Evolutionary conservation across 495 filamentous ascomycete species (phyloP), one percentile per base, ranked within the genome.

Genomic region (Lasiosphaeria miniovina): DNA sequence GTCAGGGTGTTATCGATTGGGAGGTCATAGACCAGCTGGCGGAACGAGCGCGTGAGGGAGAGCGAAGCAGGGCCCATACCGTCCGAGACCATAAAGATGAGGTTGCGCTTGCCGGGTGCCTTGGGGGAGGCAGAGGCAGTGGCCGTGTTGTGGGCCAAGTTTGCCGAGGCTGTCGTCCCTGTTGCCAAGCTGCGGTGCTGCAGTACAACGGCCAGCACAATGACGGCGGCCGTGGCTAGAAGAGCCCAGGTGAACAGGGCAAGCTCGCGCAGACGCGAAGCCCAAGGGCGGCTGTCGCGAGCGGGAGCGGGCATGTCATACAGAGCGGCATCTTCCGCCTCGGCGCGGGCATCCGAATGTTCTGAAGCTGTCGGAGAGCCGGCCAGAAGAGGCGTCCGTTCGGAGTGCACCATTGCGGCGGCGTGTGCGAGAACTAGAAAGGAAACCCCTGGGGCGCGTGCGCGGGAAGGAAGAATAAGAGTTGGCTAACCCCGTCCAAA

Each of bases 31-130:
- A 80, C 76, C 48, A 78, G 73, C 71, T 98, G 94, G 35, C 85
- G 80, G 76, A 90, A 98, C 67, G 83, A 86, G 50, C 94, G 80
- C 6, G 95, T 96, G 68, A 98, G 73, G 11, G 85, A 85, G 32
- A 98, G 80, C 69, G 90, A 93, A 24, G 93, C 90, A 3, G 94
- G 94, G 0, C 94, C 94, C 95, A 98, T 98, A 57, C 93, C 94
- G 68, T 98, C 94, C 0, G 90, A 95, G 8, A 98, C 95, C 95
- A 98, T 98, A 79, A 98, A 98, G 60, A 98, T 88, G 43, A 98
- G 74, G 68, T 97, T 98, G 32, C 88, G 81, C 74, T 98, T 98
- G 12, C 89, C 88, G 78, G 83, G 78, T 78, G 36, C 68, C 70
- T 52, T 78, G 72, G 8, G 4, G 49, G 31, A 10, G 49, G 52